Percentiles rank a stretch among this genome's conserved stretches.
Evolutionary conservation across 257 asterid genomes (phyloP).

Genomic region (Ophiorrhiza pumila): DNA sequence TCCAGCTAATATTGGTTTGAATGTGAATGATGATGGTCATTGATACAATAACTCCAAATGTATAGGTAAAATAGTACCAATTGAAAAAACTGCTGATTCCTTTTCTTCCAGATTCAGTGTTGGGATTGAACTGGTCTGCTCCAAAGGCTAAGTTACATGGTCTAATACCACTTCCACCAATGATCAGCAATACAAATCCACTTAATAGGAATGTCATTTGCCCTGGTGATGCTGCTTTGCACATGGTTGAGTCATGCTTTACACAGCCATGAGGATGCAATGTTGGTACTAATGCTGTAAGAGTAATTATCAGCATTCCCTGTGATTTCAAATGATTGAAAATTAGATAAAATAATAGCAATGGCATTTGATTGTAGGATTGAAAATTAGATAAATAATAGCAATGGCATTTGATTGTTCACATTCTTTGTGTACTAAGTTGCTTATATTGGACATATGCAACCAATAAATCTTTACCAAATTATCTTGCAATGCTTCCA

Average conservation of each 20-base stretch:
- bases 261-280: conserved; percentile 65
- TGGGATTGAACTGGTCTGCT: conserved; percentile 74
- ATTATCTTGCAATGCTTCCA: conserved; percentile 36
- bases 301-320: conserved; percentile 55
- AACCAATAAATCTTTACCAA: conserved; percentile 23
- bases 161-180: conserved; percentile 63
- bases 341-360: background rate
- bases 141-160: conserved; percentile 83
- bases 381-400: background rate
- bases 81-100: conserved; percentile 73
- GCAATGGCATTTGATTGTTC: background rate
- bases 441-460: no score
- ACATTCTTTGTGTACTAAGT: background rate
- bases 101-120: conserved; percentile 54
- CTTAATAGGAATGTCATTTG: conserved; percentile 44
- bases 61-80: conserved; percentile 72
- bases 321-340: conserved; percentile 4
- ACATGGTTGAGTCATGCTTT: conserved; percentile 18
- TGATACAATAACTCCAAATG: conserved; percentile 63
- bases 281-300: conserved; percentile 48
- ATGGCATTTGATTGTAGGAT: background rate
- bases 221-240: conserved; percentile 53
- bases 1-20: conserved; percentile 63
- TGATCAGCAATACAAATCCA: conserved; percentile 51
- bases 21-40: conserved; percentile 60